Evolutionary conservation across 2,329 filamentous ascomycete genomes (phyloP).

Genomic region (Alternaria rosae): DNA sequence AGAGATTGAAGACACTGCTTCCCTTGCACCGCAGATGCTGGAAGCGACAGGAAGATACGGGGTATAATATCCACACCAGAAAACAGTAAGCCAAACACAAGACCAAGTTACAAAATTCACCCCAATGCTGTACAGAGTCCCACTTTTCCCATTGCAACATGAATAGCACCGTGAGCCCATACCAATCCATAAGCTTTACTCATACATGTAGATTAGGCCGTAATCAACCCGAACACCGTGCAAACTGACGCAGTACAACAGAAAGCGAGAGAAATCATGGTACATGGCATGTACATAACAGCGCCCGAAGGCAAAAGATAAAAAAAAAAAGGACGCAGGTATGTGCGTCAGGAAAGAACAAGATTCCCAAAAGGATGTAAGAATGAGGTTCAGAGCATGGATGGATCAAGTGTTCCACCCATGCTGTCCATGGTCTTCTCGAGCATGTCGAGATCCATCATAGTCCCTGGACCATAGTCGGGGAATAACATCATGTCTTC

Average conservation of each 20-base stretch:
- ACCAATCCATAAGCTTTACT: background rate
- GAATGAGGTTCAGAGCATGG: conserved; percentile 18
- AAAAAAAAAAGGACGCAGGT: background rate
- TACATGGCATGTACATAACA: conserved; percentile 5
- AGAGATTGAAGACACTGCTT: conserved; percentile 1
- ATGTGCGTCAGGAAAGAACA: background rate
- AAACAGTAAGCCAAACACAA: conserved; percentile 1
- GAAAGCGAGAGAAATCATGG: conserved; percentile 1
- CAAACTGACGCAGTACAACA: background rate
- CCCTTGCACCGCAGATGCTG: background rate
- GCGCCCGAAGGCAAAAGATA: background rate
- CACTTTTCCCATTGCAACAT: conserved; percentile 1
- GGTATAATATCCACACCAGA: conserved; percentile 17
- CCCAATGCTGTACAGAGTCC: background rate
- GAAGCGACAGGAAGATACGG: conserved; percentile 6
- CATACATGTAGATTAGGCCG: background rate
- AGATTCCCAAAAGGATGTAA: background rate
- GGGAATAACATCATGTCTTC: conserved; percentile 48
- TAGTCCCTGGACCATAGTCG: conserved; percentile 29
- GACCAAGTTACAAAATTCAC: background rate
- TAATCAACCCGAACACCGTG: background rate
- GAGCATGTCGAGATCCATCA: conserved; percentile 46
- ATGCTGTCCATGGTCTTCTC: conserved; percentile 45
- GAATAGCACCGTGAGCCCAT: background rate
- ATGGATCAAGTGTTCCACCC: conserved; percentile 27